phyloP scores from a whole-genome alignment of 2,329 filamentous ascomycete genomes.

The Helminthosporium solani region DNA sequence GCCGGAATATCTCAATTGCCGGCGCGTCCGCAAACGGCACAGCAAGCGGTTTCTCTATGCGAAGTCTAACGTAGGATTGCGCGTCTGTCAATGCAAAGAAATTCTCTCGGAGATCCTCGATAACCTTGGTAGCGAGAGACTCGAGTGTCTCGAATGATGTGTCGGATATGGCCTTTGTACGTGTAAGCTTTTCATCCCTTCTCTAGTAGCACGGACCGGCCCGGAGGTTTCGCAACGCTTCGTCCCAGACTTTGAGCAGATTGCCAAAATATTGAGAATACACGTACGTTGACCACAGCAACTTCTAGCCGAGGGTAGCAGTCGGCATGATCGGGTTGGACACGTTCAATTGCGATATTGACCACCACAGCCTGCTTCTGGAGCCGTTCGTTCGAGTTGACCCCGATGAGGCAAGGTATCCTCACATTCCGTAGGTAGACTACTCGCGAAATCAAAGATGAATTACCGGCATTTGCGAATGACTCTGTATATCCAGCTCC shows the following conservation, averaged over 20 bases:
- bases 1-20: constrained; percentile 58
- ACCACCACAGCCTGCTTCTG: constrained; percentile 66
- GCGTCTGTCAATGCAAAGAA: constrained; percentile 35
- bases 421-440: constrained; percentile 59
- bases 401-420: constrained; percentile 68
- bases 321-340: constrained; percentile 48
- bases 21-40: constrained; percentile 72
- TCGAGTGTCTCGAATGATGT: constrained; percentile 52
- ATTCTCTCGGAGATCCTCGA: constrained; percentile 46
- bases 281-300: constrained; percentile 61
- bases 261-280: background rate
- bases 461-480: constrained; percentile 18
- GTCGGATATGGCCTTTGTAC: constrained; percentile 41
- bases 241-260: background rate
- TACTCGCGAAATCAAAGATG: background rate
- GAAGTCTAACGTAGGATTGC: constrained; percentile 59
- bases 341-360: constrained; percentile 62
- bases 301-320: constrained; percentile 58
- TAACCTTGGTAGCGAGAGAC: constrained; percentile 40
- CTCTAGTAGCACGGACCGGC: no score
- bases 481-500: constrained; percentile 51
- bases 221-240: no score
- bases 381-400: constrained; percentile 69
- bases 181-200: constrained; percentile 21
- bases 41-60: constrained; percentile 71